Evolutionary conservation across 345 rosid species (phyloP), one percentile per base, ranked within the genome.

Genomic region (Euphorbia tirucalli): DNA sequence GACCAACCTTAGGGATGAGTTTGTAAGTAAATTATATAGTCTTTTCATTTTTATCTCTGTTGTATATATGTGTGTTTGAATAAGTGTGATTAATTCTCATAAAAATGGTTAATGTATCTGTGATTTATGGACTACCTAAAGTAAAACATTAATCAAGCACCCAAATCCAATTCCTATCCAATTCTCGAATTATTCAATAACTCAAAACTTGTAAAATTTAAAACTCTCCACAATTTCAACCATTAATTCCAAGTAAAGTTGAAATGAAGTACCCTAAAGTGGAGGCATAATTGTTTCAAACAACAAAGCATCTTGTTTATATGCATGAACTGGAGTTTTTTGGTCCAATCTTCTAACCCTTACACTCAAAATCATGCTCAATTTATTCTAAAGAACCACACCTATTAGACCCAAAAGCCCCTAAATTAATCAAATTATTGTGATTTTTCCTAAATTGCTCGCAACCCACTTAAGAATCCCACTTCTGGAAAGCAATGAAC

Each of bases 381-480:
- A 25, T 61, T 32, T 69, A 80, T 80, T 91, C 96, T 74, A 90
- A 56, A 65, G 94, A 86, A 61, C 76, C 80, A 44, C 91, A 84
- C 72, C 71, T 72, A 62, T 85, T 88, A 44, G 73, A 73, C 75
- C 83, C 78, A 16, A 35, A 46, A 44, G 70, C 72, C 78, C 82
- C 75, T 13, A 49, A 58, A 3, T 70, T 72, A 68, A 85, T 74
- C 79, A 54, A 77, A 11, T 11, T 82, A 67, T 39, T 72, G 19
- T 76, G 80, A 65, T 54, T 78, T 71, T 77, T 87, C 73, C 68
- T 83, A 71, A 90, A 94, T 67, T 59, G 96, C 46, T 76, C 83
- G 75, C 98, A 94, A 56, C 98, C 98, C 76, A 94, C 87, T 57
- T 69, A 77, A 19, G 91, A 83, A 61, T 92, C 98, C 98, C 98